Evolutionary conservation across 1,284 basidiomycete species (phyloP).

Genomic region (Pterula multifida): DNA sequence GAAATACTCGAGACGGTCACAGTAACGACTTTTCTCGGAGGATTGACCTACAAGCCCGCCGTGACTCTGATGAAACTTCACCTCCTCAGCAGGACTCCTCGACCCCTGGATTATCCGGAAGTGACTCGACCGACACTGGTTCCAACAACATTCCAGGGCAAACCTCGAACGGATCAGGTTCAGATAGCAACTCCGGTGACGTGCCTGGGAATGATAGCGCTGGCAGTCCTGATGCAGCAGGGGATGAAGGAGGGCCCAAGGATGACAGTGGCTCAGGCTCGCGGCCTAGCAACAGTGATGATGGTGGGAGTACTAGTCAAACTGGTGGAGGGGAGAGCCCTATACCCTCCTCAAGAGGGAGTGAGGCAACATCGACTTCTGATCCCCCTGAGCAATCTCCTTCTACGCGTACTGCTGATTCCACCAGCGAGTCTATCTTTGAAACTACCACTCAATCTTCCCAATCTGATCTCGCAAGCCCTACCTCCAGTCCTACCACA

Average conservation of each 20-base stretch:
- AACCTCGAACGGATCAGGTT: no score
- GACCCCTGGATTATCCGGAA: no score
- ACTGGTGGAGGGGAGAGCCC: not conserved
- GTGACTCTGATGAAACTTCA: no score
- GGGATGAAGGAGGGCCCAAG: not conserved
- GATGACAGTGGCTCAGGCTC: not conserved
- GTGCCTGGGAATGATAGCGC: not conserved
- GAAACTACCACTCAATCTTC: not conserved
- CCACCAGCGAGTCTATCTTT: not conserved
- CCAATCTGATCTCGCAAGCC: not conserved
- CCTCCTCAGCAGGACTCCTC: no score
- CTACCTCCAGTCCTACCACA: not conserved
- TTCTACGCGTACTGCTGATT: not conserved
- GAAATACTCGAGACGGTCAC: no score
- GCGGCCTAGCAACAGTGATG: not conserved
- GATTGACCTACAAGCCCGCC: no score
- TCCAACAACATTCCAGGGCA: no score
- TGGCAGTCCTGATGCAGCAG: not conserved
- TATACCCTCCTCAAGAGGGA: not conserved
- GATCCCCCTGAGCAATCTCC: not conserved
- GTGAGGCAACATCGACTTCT: not conserved
- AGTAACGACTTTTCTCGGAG: no score
- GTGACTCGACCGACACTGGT: no score
- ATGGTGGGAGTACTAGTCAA: not conserved
- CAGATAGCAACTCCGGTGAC: not conserved